Evolutionary conservation across 176 grass and related monocot species (phyloP).

Genomic region (Oryza nivara): DNA sequence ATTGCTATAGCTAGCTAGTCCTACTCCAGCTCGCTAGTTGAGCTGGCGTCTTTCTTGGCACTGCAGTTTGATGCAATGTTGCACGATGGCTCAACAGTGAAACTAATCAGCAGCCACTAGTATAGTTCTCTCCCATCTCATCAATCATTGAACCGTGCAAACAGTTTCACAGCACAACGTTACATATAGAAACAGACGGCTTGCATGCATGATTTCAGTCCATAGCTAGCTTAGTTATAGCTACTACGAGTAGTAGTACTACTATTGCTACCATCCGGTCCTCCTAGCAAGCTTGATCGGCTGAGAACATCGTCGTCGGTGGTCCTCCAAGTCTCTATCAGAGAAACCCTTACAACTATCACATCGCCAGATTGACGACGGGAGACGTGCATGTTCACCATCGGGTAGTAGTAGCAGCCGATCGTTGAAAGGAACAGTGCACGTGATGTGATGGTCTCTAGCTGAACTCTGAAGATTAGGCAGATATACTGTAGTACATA

Average conservation of each 20-base stretch:
- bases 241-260: too few species aligned
- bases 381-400: background rate
- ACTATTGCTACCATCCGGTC: too few species aligned
- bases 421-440: background rate
- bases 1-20: background rate
- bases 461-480: background rate
- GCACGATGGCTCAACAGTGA: conserved; percentile 21
- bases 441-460: conserved; percentile 1
- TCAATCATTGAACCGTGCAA: background rate
- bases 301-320: conserved; percentile 37
- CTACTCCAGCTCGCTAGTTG: background rate
- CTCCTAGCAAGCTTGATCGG: background rate
- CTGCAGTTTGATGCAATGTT: background rate
- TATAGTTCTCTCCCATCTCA: background rate
- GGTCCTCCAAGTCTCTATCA: conserved; percentile 27
- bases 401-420: background rate
- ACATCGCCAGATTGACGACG: conserved; percentile 27
- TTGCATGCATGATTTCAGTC: conserved; percentile 5
- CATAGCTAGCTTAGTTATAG: background rate
- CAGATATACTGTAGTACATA: background rate
- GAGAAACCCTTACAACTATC: conserved; percentile 19
- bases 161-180: background rate
- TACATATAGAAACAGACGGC: background rate
- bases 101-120: background rate
- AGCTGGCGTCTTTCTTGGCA: conserved; percentile 29